phyloP scores from a whole-genome alignment of 2,329 filamentous ascomycete species.

The Exserohilum turcica region DNA sequence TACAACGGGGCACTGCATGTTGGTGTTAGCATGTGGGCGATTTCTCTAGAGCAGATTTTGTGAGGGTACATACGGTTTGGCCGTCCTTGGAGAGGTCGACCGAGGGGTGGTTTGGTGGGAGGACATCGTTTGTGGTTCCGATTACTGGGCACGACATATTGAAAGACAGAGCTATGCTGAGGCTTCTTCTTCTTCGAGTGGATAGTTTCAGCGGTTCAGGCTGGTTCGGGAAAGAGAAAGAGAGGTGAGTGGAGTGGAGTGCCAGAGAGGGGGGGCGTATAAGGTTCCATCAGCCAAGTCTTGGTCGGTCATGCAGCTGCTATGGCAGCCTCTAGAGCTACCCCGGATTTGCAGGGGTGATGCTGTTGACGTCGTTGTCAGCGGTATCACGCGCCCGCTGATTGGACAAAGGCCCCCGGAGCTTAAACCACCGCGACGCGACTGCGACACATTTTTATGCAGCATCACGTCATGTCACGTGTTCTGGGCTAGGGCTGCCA shows the following conservation, averaged over 20 bases:
- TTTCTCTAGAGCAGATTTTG: not conserved
- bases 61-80: conserved; percentile 30
- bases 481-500: not conserved
- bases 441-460: not conserved
- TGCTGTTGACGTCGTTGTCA: conserved; percentile 20
- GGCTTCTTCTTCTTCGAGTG: not conserved
- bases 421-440: not conserved
- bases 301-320: conserved; percentile 1
- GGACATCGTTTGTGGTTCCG: conserved; percentile 51
- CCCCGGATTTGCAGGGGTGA: conserved; percentile 23
- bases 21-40: not conserved
- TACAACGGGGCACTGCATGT: conserved; percentile 50
- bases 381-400: conserved; percentile 5
- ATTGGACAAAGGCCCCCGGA: conserved; percentile 9
- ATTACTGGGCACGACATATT: conserved; percentile 46
- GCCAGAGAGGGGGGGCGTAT: conserved; percentile 1
- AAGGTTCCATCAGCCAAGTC: not conserved
- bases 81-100: conserved; percentile 49
- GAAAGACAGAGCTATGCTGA: conserved; percentile 1
- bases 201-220: not conserved
- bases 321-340: conserved; percentile 18
- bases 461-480: not conserved
- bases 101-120: conserved; percentile 52
- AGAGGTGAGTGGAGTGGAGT: conserved; percentile 1
- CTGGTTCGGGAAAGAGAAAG: not conserved